phyloP scores from a whole-genome alignment of 2,329 filamentous ascomycete species.

The Stachybotrys chlorohalonatus region DNA sequence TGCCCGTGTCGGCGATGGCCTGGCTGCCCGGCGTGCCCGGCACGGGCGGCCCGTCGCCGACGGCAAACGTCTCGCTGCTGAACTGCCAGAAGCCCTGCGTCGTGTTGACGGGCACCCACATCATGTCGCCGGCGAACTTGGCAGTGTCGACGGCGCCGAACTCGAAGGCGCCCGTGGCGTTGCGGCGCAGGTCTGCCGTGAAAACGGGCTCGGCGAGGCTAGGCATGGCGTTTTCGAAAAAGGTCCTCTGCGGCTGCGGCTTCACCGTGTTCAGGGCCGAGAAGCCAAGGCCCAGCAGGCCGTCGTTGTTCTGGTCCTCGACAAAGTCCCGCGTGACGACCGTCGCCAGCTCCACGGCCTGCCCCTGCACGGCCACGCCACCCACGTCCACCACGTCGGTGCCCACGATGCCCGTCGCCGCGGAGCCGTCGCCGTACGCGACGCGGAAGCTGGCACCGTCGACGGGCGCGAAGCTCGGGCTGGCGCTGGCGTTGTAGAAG shows the following conservation, averaged over 20 bases:
- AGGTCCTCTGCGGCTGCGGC: conserved; percentile 57
- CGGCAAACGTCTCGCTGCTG: conserved; percentile 42
- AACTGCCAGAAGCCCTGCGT: conserved; percentile 56
- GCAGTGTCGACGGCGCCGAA: conserved; percentile 57
- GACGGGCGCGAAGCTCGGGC: conserved; percentile 21
- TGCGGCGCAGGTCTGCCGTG: conserved; percentile 55
- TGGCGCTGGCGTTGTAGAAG: conserved; percentile 27
- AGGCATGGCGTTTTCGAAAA: conserved; percentile 61
- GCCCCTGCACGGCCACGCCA: conserved; percentile 48
- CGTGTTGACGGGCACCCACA: conserved; percentile 51
- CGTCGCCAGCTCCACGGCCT: conserved; percentile 61
- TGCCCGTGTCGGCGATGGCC: conserved; percentile 50
- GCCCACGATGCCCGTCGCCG: conserved; percentile 54
- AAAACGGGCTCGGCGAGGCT: conserved; percentile 57
- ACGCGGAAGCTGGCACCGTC: conserved; percentile 49
- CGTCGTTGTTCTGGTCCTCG: conserved; percentile 51
- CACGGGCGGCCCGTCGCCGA: conserved; percentile 34
- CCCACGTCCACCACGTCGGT: conserved; percentile 61
- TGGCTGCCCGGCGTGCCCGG: conserved; percentile 27
- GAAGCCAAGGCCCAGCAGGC: conserved; percentile 62
- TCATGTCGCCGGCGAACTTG: conserved; percentile 53
- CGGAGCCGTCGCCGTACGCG: conserved; percentile 60
- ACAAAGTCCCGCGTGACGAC: conserved; percentile 49
- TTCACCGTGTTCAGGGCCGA: conserved; percentile 54
- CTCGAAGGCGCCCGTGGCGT: conserved; percentile 54